Base-by-base conservation (phyloP, 106 monocot species). In the Apostasia shenzhenica region DNA sequence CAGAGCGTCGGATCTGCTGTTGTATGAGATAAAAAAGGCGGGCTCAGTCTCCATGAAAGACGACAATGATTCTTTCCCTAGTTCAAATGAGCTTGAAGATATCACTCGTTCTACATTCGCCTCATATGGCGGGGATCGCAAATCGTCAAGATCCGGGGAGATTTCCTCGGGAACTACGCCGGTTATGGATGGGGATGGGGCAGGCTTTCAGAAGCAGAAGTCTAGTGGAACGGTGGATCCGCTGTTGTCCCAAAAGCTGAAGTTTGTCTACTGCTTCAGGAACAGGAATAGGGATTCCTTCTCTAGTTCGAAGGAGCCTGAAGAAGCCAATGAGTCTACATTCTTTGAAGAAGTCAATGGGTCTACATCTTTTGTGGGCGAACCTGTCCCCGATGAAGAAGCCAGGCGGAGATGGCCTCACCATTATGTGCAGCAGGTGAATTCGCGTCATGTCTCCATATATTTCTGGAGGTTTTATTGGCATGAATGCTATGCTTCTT, bases 381-480 rank as follows among this genome's bases (percentile, higher is more conserved):
- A 84, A 2, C 79, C 89, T 63, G 76, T 94, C 59, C 84, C 84
- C 1, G 93, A 80, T 11, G 81, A 86, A 26, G 89, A 84, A 65
- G 93, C 93, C 5, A 84, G 77, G 66, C 8, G 14, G 14, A 82
- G 61, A 60, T 94, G 93, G 93, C 86, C 93, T 13, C 84, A 90
- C 41, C 89, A 80, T 37, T 94, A 84, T 59, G 63, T 47, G 13
- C 57, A 57, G n/a, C 75, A 88, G 88, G 92, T 93, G 73, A 11
- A 14, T 59, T 11, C 12, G 11, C 65, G 47, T 8, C 9, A 63
- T 8, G n/a, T 9, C 38, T 54, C 5, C n/a, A 45, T 54, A 26
- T 42, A 41, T 50, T 13, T 39, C 50, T 38, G 51, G 6, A 50
- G 50, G 50, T 7, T 26, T 26, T 26, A 26, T 26, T 0, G 26